These are phyloP conservation scores for Suillus cothurnatus DNA, from an alignment of 768 basidiomycete genomes.

Conservation along the genomic window DNA sequence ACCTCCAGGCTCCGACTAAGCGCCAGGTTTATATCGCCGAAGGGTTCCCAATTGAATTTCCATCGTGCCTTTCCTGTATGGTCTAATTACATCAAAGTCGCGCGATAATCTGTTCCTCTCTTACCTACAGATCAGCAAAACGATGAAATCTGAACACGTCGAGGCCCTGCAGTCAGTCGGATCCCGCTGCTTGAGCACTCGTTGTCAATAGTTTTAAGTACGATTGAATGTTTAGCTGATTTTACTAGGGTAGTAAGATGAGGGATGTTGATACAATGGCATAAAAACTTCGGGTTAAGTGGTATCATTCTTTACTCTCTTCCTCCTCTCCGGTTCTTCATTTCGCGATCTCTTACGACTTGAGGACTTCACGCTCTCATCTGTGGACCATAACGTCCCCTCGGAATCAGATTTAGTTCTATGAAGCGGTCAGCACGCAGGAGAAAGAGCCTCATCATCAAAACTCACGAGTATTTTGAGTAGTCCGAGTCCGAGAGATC, in stretches of 20 bases:
- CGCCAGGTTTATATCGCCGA: neutral
- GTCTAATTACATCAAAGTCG: neutral
- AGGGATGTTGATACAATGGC: neutral
- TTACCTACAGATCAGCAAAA: neutral
- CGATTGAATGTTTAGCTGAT: neutral
- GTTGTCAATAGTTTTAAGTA: neutral
- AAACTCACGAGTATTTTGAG: constrained; percentile 27
- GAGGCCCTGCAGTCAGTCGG: neutral
- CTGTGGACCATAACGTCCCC: constrained; percentile 10
- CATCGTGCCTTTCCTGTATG: neutral
- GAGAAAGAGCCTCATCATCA: neutral
- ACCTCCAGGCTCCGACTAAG: neutral
- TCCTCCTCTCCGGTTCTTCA: neutral
- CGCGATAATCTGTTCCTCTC: neutral
- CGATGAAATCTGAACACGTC: neutral
- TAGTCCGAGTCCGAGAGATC: constrained; percentile 22
- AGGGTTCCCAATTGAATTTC: neutral
- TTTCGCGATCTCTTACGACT: constrained; percentile 3
- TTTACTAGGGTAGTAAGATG: neutral
- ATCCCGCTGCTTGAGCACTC: neutral
- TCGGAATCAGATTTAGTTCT: constrained; percentile 10
- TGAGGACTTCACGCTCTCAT: neutral
- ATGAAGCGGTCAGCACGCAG: neutral
- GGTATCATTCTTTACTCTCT: neutral
- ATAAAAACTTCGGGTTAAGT: neutral